Base-by-base conservation (phyloP, 495 filamentous ascomycete species). In the Penicillium chermesinum region DNA sequence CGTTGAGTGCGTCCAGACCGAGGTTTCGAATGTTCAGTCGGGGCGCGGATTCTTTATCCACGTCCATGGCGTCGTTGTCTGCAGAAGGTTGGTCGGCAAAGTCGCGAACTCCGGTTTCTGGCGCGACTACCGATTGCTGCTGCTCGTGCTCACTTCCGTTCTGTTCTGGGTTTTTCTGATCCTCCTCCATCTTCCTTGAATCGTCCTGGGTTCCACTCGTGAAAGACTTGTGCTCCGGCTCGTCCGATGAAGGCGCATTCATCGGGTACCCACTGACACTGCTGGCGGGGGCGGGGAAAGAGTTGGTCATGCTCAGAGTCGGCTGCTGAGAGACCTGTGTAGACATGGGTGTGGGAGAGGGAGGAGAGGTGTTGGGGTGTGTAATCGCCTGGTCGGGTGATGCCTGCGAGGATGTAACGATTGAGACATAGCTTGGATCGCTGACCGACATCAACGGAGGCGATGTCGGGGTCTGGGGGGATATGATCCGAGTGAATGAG, bases 401-500 rank as follows among this genome's bases (percentile, higher is more conserved):
- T 65, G 69, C 62, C 61, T 74, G 71, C 58, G 65, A 62, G 58
- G 69, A 63, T 65, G 62, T 56, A 61, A 74, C 61, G 58, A 65
- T 64, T 61, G 65, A 64, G 67, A 65, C 72, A 75, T 75, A 64
- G 53, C 63, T 73, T 54, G 62, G 63, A 63, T 72, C 66, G 61
- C 66, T 69, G 61, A 74, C 70, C 67, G 71, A 74, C 72, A 75
- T 75, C 70, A 74, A 75, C 71, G 70, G 66, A 72, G 72, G 71
- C 20, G 72, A 74, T 64, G 63, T 67, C 58, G 70, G 72, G 32
- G 72, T 68, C 57, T 70, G 71, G 37, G 70, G n/a, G 72, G 33
- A 63, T 64, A 34, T 65, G 63, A 49, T 72, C 66, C 62, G 63
- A 64, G 14, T 58, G 59, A 32, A 57, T 45, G 33, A 44, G 54